Evolutionary conservation across 129 eudicot species (phyloP), one percentile per base, ranked within the genome.

Genomic region (Dittrichia graveolens): DNA sequence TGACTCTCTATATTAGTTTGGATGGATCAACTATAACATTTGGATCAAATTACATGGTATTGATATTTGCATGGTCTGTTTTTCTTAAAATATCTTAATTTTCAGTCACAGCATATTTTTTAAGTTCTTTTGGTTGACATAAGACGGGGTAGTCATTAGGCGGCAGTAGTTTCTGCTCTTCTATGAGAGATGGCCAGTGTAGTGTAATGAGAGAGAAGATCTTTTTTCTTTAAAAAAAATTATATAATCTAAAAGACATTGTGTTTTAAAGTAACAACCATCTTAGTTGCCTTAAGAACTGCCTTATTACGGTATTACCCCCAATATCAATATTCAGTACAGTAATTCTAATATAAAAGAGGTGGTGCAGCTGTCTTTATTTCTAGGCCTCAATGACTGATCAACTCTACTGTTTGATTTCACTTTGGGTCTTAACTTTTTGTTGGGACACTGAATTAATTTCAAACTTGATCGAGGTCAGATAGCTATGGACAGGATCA

Each of bases 401-500:
- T 24, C 1, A 24, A 24, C 31, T 24, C 31, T 18, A 55, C 67
- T 39, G 48, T 8, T 47, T 24, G 31, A 24, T 45, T 65, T 31
- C 8, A 40, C 50, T 14, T 64, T 16, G 53, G 14, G 48, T 52
- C 65, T 53, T 75, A 13, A 52, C 14, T 43, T 48, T 48, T 16
- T 5, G 24, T n/a, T 54, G 55, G 55, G 72, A 53, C 67, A 42
- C 47, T 74, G 57, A 72, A 42, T 35, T 69, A 31, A 50, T 59
- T n/a, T 54, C 55, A 14, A 48, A 44, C 48, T 31, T 14, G 31
- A 24, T 82, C 67, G 79, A 69, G 71, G 9, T 40, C 78, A 85
- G 91, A 79, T 75, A 78, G 82, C 72, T 61, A 65, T 69, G 82
- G 78, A 24, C 77, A 55, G 67, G 88, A 76, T 31, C 81, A 78